Base-by-base conservation (phyloP, 305 asterid genomes). In the Ilex paraguariensis region DNA sequence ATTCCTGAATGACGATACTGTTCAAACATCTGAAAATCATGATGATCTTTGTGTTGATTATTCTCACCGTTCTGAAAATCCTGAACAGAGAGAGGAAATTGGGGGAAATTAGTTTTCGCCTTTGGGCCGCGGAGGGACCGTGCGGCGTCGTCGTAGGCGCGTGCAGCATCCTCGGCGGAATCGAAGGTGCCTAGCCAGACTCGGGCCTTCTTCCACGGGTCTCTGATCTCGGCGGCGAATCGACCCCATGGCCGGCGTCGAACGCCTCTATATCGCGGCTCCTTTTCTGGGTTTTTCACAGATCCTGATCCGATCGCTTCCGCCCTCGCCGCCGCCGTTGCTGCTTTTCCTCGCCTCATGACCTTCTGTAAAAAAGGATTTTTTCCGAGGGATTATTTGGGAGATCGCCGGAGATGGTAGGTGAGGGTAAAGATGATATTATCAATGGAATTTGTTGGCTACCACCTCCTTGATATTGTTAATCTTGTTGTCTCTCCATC, bases 181-280 rank as follows among this genome's bases (percentile, higher is more conserved):
- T 85, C 92, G 28, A 85, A 85, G n/a, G 92, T 85, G 4, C 92
- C 92, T 0, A 85, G 81, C 92, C 92, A 85, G 13, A 85, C 85
- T 13, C 92, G 71, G 2, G 82, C 66, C 58, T 82, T 84, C 75
- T 84, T 84, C 83, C 74, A 74, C 0, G 91, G 91, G 74, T 85
- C 88, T 53, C 92, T 68, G 60, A 85, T 85, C 73, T 85, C 92
- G 0, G 92, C 92, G 1, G 92, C 92, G 36, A 75, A 85, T 15
- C 84, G 66, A 0, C 91, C 91, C 88, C 91, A 84, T 4, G 88
- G 91, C 57, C 91, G 66, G 57, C 82, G 82, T 17, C 92, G 63
- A 4, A 84, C 92, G 1, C 92, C 92, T 0, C 92, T 80, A 70
- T 77, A 84, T 68, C 73, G 74, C 71, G 80, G 76, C 76, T 76